Evolutionary conservation across 2,329 filamentous ascomycete species (phyloP).

Genomic region (Penicillium concentricum): DNA sequence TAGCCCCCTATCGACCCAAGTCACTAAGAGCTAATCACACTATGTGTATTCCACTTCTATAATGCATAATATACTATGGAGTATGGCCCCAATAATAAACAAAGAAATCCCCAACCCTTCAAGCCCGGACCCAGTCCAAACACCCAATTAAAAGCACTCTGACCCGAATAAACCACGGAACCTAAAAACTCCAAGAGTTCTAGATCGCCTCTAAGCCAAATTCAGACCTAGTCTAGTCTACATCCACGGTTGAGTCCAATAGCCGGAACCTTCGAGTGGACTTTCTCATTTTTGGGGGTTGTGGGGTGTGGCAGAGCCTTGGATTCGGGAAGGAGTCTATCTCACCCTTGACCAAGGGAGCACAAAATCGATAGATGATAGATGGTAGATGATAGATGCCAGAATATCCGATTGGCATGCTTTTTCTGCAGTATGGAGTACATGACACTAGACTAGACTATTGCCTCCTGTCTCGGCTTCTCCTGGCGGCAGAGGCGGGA

Average conservation of each 20-base stretch:
- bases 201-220: background rate
- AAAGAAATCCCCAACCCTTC: background rate
- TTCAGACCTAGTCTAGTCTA: background rate
- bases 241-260: background rate
- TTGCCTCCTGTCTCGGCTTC: background rate
- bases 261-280: background rate
- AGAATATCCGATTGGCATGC: background rate
- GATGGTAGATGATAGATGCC: background rate
- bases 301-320: background rate
- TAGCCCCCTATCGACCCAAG: background rate
- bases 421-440: background rate
- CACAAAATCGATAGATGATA: background rate
- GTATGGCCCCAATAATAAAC: background rate
- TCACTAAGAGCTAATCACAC: background rate
- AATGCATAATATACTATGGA: background rate
- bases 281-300: background rate
- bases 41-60: background rate
- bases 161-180: background rate
- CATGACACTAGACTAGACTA: background rate
- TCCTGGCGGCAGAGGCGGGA: background rate
- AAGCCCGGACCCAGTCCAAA: background rate
- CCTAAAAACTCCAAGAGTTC: background rate
- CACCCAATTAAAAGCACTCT: background rate
- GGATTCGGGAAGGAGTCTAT: background rate
- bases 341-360: background rate